Conservation (phyloP, 1,284 basidiomycete genomes). For the Caloboletus firmus region DNA sequence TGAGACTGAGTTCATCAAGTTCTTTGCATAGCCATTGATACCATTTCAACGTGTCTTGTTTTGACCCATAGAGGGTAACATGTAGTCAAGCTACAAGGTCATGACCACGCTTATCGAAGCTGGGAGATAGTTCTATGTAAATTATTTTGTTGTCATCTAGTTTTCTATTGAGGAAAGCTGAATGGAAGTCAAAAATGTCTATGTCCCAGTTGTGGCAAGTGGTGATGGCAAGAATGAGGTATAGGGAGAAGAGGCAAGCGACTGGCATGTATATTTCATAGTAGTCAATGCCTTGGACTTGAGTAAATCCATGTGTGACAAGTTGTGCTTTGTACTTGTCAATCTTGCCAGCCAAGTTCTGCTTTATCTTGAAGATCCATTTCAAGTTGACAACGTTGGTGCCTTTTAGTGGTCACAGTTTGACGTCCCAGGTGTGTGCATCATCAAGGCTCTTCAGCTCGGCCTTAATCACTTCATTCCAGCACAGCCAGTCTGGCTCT, state of each 20-base stretch:
- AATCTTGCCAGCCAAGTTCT: not conserved
- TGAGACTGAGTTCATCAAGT: too few relatives aligned
- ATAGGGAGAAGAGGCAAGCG: not conserved
- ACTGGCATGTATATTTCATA: not conserved
- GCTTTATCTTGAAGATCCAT: conserved; percentile 4
- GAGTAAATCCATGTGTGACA: not conserved
- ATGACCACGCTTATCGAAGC: not conserved
- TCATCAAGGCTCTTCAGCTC: conserved; percentile 1
- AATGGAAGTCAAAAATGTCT: not conserved
- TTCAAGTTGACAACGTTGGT: not conserved
- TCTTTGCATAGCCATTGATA: not conserved
- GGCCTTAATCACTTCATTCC: not conserved
- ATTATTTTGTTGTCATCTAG: not conserved
- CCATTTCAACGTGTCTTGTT: conserved; percentile 3
- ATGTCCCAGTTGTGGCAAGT: not conserved
- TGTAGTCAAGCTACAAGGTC: not conserved
- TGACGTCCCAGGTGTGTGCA: not conserved
- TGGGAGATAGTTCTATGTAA: not conserved
- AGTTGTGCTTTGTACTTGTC: conserved; percentile 1
- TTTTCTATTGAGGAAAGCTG: not conserved
- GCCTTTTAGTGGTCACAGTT: not conserved
- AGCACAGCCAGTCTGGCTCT: not conserved
- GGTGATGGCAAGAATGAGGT: not conserved
- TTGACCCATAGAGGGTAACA: not conserved
- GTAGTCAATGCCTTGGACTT: not conserved